phyloP scores from a whole-genome alignment of 352 stramenopile species.

The Poterioochromonas sp. region DNA sequence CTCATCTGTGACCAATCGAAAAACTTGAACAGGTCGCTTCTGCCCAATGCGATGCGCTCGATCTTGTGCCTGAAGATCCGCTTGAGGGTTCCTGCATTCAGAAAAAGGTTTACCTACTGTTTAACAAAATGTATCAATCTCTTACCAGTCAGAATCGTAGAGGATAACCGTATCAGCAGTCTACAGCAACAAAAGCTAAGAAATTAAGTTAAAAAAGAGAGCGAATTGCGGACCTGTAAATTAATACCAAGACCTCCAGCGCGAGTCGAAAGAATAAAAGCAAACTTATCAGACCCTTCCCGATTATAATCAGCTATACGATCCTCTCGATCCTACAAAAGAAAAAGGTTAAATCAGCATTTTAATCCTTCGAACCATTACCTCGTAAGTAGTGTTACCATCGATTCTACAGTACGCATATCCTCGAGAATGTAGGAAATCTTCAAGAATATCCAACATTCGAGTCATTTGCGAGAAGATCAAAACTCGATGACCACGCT shows the following conservation, averaged over 20 bases:
- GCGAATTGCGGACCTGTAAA: too few relatives aligned
- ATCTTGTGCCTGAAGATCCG: constrained; percentile 97
- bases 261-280: constrained; percentile 95
- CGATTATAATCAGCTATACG: constrained; percentile 16
- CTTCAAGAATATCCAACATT: constrained; percentile 92
- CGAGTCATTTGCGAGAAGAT: constrained; percentile 96
- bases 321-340: constrained; percentile 28
- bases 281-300: constrained; percentile 71
- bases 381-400: constrained; percentile 50
- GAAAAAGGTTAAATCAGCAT: constrained; percentile 26
- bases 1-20: constrained; percentile 95
- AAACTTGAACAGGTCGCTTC: constrained; percentile 95
- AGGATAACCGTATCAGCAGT: constrained; percentile 99
- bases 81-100: constrained; percentile 41
- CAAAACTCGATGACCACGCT: constrained; percentile 88
- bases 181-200: too few relatives aligned
- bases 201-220: too few relatives aligned
- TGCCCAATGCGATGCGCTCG: constrained; percentile 97
- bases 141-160: constrained; percentile 59
- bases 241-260: constrained; percentile 96
- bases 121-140: too few relatives aligned
- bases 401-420: constrained; percentile 94
- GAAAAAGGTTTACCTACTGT: not conserved
- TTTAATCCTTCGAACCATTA: not conserved
- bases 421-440: constrained; percentile 69